Base-by-base conservation (phyloP, 768 basidiomycete genomes). In the Rhizopogon sp. region DNA sequence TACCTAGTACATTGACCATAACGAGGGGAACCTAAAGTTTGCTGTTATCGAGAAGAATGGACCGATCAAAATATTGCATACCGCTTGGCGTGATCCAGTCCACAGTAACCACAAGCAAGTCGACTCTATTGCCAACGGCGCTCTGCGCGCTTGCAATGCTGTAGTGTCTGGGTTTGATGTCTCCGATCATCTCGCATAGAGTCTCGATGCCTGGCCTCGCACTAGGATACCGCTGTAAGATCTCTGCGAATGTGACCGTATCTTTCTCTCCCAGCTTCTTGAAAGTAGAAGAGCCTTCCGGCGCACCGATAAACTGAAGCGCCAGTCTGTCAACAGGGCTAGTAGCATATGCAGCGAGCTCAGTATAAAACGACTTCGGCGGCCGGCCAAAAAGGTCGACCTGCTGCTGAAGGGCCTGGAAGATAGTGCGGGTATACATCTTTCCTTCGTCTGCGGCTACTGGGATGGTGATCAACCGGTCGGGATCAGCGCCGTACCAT, bases 1-100 rank as follows among this genome's bases (percentile, higher is more conserved):
- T 98, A 99, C 57, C 94, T 82, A 5, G 97, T 98, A 67, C 96
- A 98, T 73, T 99, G 97, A 25, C 97, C 97, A 68, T 83, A 96
- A 57, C 90, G 82, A 17, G 74, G 77, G 17, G 81, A 70, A 47
- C 92, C 95, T 95, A 58, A 1, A 39, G 53, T 43, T 45, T 22
- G 59, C 54, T 14, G 25, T 43, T 44, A 54, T 37, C 42, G 13
- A 14, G 9, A 53, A 25, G 35, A 29, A 14, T 7, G 52, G 33
- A 29, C 22, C 52, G 52, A 41, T 49, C 29, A 14, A 37, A 44
- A 39, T 5, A 57, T 40, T 16, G 76, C 82, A 70, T 64, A 93
- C 95, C 95, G 62, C 74, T 80, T 9, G 94, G 87, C 16, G 88
- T 84, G 41, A 79, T 66, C 97, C 97, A 99, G 57, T 98, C 94